Conservation (phyloP, 805 yeast genomes). For the Ogataea chonburiensis region DNA sequence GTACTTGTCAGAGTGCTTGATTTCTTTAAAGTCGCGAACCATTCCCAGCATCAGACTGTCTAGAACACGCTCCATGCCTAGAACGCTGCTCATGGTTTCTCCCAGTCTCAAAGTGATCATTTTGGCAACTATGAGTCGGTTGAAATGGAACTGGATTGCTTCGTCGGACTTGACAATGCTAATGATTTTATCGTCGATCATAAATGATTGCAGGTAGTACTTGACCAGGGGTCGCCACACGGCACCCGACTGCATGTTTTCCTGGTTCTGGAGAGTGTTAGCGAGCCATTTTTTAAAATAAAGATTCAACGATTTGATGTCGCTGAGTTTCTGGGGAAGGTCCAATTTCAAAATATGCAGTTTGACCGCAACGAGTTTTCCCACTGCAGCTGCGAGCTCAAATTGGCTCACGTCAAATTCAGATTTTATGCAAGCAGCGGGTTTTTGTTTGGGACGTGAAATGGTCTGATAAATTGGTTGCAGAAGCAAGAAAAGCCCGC, state of each 20-base stretch:
- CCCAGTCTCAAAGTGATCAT: constrained; percentile 22
- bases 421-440: neutral
- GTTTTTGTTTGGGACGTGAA: constrained; percentile 2
- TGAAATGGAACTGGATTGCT: constrained; percentile 26
- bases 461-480: constrained; percentile 11
- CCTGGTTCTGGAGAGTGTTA: constrained; percentile 14
- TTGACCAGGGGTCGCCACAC: constrained; percentile 18
- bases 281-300: constrained; percentile 17
- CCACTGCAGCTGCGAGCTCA: constrained; percentile 9
- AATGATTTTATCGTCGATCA: constrained; percentile 15
- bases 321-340: constrained; percentile 14
- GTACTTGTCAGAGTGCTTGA: constrained; percentile 9
- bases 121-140: constrained; percentile 22
- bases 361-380: constrained; percentile 13
- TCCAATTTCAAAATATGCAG: constrained; percentile 13
- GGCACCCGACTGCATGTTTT: neutral
- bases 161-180: constrained; percentile 16
- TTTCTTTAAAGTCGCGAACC: constrained; percentile 18
- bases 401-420: constrained; percentile 4
- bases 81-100: constrained; percentile 6
- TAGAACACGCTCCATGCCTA: constrained; percentile 15
- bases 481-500: constrained; percentile 23
- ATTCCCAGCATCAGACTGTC: constrained; percentile 20
- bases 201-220: constrained; percentile 17
- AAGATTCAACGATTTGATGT: constrained; percentile 15